These are phyloP conservation scores for Suillus decipiens DNA, from an alignment of 768 basidiomycete species.

Conservation along the genomic window DNA sequence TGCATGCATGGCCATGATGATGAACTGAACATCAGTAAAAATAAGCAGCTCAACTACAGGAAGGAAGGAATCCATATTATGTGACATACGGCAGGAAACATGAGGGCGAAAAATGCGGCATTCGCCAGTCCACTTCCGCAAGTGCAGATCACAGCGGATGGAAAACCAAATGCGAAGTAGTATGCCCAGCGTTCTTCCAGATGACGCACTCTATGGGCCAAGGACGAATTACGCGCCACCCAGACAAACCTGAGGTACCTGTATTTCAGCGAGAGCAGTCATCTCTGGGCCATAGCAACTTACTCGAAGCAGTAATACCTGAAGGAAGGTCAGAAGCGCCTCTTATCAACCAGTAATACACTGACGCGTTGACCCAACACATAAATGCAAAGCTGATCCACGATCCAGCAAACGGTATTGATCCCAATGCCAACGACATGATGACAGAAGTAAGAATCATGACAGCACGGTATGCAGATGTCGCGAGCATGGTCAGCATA, in stretches of 20 bases:
- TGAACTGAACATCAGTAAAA: slow-evolving; percentile 53
- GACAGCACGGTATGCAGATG: slow-evolving; percentile 78
- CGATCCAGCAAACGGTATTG: slow-evolving; percentile 67
- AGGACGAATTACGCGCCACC: slow-evolving; percentile 71
- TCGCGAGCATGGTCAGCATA: slow-evolving; percentile 72
- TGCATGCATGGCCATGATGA: slow-evolving; percentile 83
- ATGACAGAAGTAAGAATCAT: slow-evolving; percentile 80
- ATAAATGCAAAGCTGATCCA: slow-evolving; percentile 67
- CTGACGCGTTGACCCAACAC: slow-evolving; percentile 88
- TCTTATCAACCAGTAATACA: slow-evolving; percentile 25
- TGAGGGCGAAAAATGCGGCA: slow-evolving; percentile 78
- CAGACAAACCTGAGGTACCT: slow-evolving; percentile 62
- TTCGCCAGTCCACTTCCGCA: slow-evolving; percentile 77
- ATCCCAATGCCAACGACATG: slow-evolving; percentile 63
- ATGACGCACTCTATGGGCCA: slow-evolving; percentile 67
- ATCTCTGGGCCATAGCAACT: slow-evolving; percentile 10
- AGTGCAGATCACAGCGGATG: slow-evolving; percentile 70
- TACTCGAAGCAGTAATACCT: slow-evolving; percentile 94
- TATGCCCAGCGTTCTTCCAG: slow-evolving; percentile 91
- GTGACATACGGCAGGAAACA: slow-evolving; percentile 72
- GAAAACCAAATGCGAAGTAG: slow-evolving; percentile 83
- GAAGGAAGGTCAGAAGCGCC: slow-evolving; percentile 7
- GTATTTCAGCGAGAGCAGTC: slow-evolving; percentile 19
- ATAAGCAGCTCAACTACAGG: slow-evolving; percentile 9
- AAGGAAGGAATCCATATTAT: not conserved